These are phyloP conservation scores for Hemileccinum rubropunctum DNA, from an alignment of 768 basidiomycete species.

Conservation along the genomic window DNA sequence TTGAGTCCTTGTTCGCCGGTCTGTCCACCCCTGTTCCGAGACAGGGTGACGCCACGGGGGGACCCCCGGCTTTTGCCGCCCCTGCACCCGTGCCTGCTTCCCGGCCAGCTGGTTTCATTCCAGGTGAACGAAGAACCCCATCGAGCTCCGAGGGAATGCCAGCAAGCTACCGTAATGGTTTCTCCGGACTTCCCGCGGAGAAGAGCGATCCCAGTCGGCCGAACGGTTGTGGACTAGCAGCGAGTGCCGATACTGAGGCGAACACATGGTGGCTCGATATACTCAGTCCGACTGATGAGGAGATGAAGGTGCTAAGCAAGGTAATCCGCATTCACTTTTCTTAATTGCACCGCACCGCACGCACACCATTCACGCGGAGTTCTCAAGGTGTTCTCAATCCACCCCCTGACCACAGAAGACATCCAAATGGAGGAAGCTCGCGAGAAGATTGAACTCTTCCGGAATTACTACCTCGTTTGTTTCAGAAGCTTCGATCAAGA, in stretches of 20 bases:
- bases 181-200: conserved; percentile 19
- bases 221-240: conserved; percentile 22
- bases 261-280: conserved; percentile 99
- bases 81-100: conserved; percentile 8
- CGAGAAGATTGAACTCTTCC: conserved; percentile 99
- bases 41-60: conserved; percentile 8
- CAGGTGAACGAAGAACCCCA: conserved; percentile 8
- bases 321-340: conserved; percentile 36
- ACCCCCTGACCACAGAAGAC: conserved; percentile 98
- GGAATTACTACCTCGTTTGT: conserved; percentile 98
- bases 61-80: neutral
- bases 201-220: conserved; percentile 18
- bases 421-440: conserved; percentile 99
- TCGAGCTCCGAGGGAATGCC: conserved; percentile 4
- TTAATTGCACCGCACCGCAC: neutral
- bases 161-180: conserved; percentile 11
- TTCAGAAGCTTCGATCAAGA: conserved; percentile 99
- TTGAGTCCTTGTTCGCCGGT: conserved; percentile 84
- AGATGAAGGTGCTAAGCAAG: conserved; percentile 97
- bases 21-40: conserved; percentile 23
- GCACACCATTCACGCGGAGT: neutral
- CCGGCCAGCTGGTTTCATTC: conserved; percentile 4
- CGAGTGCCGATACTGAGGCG: conserved; percentile 50
- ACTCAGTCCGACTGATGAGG: conserved; percentile 90
- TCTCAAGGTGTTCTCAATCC: conserved; percentile 87